A percentile compares a stretch with the other conserved stretches of the same genome.
Evolutionary conservation across 306 rosid genomes (phyloP).

Genomic region (Canavalia gladiata): DNA sequence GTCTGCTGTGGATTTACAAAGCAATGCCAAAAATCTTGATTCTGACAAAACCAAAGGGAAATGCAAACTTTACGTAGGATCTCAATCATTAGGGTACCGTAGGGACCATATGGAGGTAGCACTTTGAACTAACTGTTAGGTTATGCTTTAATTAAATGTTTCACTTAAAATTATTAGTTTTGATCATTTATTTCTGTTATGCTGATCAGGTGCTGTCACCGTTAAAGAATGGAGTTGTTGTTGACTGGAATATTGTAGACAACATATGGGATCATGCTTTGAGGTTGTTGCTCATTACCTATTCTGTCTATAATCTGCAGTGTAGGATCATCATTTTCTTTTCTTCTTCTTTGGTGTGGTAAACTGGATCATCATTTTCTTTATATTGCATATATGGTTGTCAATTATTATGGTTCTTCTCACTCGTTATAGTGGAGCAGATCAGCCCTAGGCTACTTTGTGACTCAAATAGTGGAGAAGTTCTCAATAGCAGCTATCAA

Average conservation of each 20-base stretch:
- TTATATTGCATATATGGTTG: conserved; percentile 8
- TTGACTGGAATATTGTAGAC: conserved; percentile 97
- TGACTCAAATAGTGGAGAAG: too few relatives aligned
- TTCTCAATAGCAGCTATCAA: too few relatives aligned
- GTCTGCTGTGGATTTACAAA: conserved; percentile 68
- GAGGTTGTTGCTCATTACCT: conserved; percentile 63
- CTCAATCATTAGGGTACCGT: conserved; percentile 90
- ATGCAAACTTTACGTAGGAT: conserved; percentile 85
- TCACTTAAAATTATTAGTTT: conserved; percentile 7
- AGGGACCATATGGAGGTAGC: conserved; percentile 93
- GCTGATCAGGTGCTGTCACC: conserved; percentile 78
- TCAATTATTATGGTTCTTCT: conserved; percentile 13
- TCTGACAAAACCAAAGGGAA: conserved; percentile 82
- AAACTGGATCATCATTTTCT: not conserved
- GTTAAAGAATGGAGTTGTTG: conserved; percentile 86
- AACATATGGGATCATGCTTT: conserved; percentile 99
- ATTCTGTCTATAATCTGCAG: not conserved
- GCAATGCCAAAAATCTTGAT: conserved; percentile 59
- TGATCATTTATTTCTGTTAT: conserved; percentile 26
- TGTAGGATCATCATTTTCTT: not conserved
- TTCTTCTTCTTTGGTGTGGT: not conserved
- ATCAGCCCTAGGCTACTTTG: too few relatives aligned
- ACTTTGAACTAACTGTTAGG: conserved; percentile 28
- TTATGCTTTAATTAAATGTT: conserved; percentile 9
- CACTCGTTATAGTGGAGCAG: too few relatives aligned